Conservation (phyloP, 169 alveolate species). For the Plasmodium inui region DNA sequence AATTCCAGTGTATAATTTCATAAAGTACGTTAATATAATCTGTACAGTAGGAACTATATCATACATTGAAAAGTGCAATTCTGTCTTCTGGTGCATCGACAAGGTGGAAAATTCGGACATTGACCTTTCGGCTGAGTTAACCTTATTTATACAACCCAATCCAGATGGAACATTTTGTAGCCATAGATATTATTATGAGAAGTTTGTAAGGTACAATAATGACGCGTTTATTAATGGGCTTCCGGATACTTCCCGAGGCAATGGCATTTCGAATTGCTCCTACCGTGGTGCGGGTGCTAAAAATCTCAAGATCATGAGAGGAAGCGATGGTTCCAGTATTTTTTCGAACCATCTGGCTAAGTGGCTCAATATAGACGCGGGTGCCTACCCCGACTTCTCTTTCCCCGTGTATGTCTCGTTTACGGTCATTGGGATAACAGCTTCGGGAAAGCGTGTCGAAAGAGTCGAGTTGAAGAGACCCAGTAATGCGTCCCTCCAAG, state of each 20-base stretch:
- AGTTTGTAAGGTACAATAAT: not conserved
- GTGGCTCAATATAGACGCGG: not conserved
- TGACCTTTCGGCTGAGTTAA: constrained; percentile 10
- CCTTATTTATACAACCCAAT: constrained; percentile 7
- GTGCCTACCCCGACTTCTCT: constrained; percentile 16
- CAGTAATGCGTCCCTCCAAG: not conserved
- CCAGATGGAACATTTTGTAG: not conserved
- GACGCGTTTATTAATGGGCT: not conserved
- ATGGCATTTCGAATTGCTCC: not conserved
- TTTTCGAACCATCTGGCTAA: not conserved
- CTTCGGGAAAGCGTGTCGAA: constrained; percentile 31
- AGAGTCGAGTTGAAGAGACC: constrained; percentile 21
- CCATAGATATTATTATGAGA: not conserved
- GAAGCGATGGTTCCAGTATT: not conserved
- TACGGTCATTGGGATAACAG: constrained; percentile 38
- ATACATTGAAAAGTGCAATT: constrained; percentile 18
- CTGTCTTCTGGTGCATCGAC: constrained; percentile 26
- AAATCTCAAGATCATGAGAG: not conserved
- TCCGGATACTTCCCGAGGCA: not conserved
- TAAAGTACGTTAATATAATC: constrained; percentile 14
- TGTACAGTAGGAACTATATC: constrained; percentile 9
- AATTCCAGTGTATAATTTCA: constrained; percentile 69
- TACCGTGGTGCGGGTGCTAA: not conserved
- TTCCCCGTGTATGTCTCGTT: constrained; percentile 49
- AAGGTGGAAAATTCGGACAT: constrained; percentile 8